Base-by-base conservation (phyloP, 768 basidiomycete genomes). In the Xerocomus potaroensis region DNA sequence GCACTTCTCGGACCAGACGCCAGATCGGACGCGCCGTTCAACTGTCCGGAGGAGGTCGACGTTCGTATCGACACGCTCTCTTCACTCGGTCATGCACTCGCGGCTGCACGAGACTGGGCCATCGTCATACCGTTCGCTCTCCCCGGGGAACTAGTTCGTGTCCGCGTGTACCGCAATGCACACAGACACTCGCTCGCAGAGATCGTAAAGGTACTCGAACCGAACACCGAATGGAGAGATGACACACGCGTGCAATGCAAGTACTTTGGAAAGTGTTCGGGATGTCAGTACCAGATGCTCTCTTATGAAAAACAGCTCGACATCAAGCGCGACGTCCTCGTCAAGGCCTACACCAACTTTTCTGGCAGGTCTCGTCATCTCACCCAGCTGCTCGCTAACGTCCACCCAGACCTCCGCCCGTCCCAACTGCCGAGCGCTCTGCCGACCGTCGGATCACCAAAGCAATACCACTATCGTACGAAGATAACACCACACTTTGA, bases 401-500 rank as follows among this genome's bases (percentile, higher is more conserved):
- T 11, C 18, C 15, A 27, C 12, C 12, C 16, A 47, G 87, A 73
- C 22, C 72, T 96, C 0, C 66, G 78, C 3, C 59, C 73, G 3
- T 61, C 74, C 0, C 64, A 71, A 0, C 68, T 95, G 2, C 93
- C 95, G 8, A 43, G 64, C 0, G 81, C 92, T 16, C 74, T 76
- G 31, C 67, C 81, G 0, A 96, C 93, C 0, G 81, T 92, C 7
- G 78, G 81, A n/a, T 92, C 90, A 0, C 96, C 95, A 0, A 72
- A 89, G 40, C 82, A 94, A 44, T 97, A 95, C 63, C 80, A 76
- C 42, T 99, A 99, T 64, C 81, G 95, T 26, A 99, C 96, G 2
- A 99, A 99, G 69, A 83, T 99, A 43, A 97, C 96, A 0, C 96
- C 96, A 0, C 96, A 99, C 63, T 98, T 98, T 51, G 89, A 93